phyloP scores from a whole-genome alignment of 306 rosid genomes.

The Castanea mollissima region DNA sequence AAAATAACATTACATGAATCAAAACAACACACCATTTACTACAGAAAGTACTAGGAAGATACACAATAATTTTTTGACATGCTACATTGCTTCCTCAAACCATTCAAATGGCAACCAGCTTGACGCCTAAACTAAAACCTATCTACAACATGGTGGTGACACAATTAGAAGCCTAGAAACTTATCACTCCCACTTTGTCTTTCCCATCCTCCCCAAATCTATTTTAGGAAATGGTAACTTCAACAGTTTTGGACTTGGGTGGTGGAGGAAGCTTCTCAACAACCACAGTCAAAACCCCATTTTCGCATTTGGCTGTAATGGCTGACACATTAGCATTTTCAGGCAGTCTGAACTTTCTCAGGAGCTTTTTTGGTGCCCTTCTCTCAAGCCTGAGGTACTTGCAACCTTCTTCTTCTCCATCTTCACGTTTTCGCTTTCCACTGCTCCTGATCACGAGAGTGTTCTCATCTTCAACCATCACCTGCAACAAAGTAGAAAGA shows the following conservation, averaged over 20 bases:
- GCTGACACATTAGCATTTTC: slow-evolving; percentile 48
- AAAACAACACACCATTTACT: background rate
- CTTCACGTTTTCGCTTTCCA: slow-evolving; percentile 64
- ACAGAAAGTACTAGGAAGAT: background rate
- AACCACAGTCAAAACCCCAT: slow-evolving; percentile 54
- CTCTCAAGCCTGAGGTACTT: slow-evolving; percentile 62
- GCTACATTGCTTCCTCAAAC: background rate
- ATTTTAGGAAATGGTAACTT: slow-evolving; percentile 45
- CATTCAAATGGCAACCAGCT: background rate
- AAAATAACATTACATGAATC: background rate
- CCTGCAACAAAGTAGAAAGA: background rate
- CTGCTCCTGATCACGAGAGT: slow-evolving; percentile 48
- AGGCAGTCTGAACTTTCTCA: slow-evolving; percentile 54
- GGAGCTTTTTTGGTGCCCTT: slow-evolving; percentile 39
- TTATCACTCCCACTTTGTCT: background rate
- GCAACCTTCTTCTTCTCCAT: slow-evolving; percentile 65
- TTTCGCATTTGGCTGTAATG: slow-evolving; percentile 61
- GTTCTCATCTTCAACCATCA: slow-evolving; percentile 53
- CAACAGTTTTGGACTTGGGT: slow-evolving; percentile 51
- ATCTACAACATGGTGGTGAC: background rate
- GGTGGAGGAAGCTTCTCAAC: slow-evolving; percentile 67
- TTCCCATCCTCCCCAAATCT: background rate
- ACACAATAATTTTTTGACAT: too few species aligned
- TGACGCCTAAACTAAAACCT: background rate
- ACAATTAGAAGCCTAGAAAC: background rate